phyloP scores from a whole-genome alignment of 768 basidiomycete genomes.

The Suillus placidus region DNA sequence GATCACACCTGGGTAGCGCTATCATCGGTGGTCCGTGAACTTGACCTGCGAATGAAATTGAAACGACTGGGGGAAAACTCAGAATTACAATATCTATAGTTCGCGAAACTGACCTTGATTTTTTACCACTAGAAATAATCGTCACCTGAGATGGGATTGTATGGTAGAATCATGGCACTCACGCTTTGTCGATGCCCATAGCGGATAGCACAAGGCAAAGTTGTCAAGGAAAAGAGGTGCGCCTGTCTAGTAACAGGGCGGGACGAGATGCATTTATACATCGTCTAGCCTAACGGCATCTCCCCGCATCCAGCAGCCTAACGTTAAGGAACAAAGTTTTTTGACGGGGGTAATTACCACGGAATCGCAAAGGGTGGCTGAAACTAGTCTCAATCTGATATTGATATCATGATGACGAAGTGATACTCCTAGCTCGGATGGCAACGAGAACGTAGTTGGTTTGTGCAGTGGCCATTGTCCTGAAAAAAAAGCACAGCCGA shows the following conservation, averaged over 20 bases:
- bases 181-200: conserved; percentile 2
- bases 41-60: background rate
- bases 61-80: background rate
- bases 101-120: background rate
- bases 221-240: background rate
- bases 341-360: background rate
- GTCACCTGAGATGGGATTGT: background rate
- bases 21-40: background rate
- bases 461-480: background rate
- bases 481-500: background rate
- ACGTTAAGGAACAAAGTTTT: background rate
- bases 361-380: background rate
- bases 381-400: background rate
- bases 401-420: background rate
- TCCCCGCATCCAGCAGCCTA: background rate
- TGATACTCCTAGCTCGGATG: background rate
- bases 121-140: background rate
- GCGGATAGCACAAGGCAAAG: background rate
- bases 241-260: no score
- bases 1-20: background rate
- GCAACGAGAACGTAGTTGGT: background rate
- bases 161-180: background rate
- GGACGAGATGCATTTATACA: background rate
- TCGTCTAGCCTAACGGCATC: background rate
- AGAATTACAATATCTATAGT: background rate